These are phyloP conservation scores for barley (Hordeum vulgare) DNA, from an alignment of 176 grass and related monocot species.

Conservation along the genomic window DNA sequence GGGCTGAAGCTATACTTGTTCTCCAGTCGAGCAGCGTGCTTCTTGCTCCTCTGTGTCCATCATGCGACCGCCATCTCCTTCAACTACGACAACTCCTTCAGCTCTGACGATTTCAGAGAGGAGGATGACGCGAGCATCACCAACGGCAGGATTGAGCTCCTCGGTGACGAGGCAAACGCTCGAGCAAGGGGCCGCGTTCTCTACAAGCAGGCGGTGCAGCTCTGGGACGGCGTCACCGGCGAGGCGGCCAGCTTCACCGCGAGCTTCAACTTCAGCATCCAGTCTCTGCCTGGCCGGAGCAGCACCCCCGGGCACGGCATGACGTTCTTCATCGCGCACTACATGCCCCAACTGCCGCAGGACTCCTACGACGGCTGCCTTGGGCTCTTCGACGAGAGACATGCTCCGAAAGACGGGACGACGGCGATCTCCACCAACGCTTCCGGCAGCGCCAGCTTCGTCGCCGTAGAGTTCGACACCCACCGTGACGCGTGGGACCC, in stretches of 20 bases:
- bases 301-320: constrained; percentile 20
- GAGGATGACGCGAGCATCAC: too few relatives aligned
- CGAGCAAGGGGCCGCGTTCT: neutral
- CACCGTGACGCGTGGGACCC: constrained; percentile 26
- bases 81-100: too few relatives aligned
- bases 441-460: constrained; percentile 1
- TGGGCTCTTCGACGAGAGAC: constrained; percentile 17
- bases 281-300: too few relatives aligned
- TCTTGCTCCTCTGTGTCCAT: neutral
- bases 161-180: too few relatives aligned
- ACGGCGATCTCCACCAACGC: neutral
- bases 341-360: constrained; percentile 9
- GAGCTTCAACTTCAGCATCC: too few relatives aligned
- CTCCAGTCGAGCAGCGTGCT: neutral
- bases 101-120: too few relatives aligned
- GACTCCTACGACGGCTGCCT: constrained; percentile 35
- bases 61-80: too few relatives aligned
- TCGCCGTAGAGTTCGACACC: constrained; percentile 62
- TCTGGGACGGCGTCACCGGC: neutral
- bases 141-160: too few relatives aligned
- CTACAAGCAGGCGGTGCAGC: neutral
- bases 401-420: too few relatives aligned
- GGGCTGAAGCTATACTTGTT: neutral
- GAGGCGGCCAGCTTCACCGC: neutral
- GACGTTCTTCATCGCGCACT: constrained; percentile 50